Percentiles rank a stretch among this genome's conserved stretches.
phyloP scores from a whole-genome alignment of 2,329 filamentous ascomycete genomes.

The Allantophomopsis cytisporea region DNA sequence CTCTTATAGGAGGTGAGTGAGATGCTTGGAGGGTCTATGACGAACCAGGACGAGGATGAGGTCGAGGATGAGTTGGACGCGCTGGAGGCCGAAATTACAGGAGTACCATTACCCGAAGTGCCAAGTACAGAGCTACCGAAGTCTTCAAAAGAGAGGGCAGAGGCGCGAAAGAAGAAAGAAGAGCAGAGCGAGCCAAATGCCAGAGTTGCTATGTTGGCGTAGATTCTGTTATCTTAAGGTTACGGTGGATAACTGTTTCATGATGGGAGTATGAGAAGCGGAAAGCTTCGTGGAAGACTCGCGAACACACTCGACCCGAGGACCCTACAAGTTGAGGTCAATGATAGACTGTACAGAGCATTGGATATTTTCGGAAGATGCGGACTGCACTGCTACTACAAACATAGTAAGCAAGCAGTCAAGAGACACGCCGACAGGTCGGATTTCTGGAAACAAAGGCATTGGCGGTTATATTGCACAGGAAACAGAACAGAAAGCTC shows the following conservation, averaged over 20 bases:
- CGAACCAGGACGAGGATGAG: conserved; percentile 92
- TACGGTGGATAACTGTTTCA: neutral
- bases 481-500: no score
- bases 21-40: conserved; percentile 77
- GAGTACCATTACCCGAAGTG: conserved; percentile 16
- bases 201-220: conserved; percentile 16
- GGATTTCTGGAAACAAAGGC: no score
- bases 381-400: no score
- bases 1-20: conserved; percentile 69
- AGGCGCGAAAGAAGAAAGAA: conserved; percentile 10
- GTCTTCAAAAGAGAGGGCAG: conserved; percentile 12
- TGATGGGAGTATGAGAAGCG: no score
- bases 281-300: no score
- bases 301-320: no score
- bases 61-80: conserved; percentile 90
- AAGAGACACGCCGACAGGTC: no score
- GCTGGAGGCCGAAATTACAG: conserved; percentile 51
- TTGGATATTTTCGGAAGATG: no score
- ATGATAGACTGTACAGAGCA: no score
- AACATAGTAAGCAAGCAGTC: no score
- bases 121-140: conserved; percentile 7
- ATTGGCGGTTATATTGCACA: no score
- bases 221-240: neutral
- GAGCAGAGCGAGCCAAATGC: conserved; percentile 5
- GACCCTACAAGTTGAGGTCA: no score